Percentiles rank a stretch among this genome's conserved stretches.
These are phyloP conservation scores for Penicillium silybi DNA, from an alignment of 495 filamentous ascomycete genomes.

Conservation along the genomic window DNA sequence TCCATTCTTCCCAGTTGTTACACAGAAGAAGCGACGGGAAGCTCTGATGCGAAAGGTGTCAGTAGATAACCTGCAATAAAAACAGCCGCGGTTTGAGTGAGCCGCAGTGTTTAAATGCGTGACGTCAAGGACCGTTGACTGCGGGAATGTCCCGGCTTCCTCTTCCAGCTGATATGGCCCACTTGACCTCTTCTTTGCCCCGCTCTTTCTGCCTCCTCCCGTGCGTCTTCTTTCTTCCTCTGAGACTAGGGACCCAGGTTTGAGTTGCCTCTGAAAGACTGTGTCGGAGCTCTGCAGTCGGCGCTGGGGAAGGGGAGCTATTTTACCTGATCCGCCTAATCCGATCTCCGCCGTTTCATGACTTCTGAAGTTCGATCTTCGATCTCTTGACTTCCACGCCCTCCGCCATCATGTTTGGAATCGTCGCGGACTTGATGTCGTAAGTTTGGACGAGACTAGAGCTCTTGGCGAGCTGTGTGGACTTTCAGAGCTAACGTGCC, in stretches of 20 bases:
- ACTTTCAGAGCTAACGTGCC: slow-evolving; percentile 28
- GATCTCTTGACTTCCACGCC: neutral
- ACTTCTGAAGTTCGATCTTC: slow-evolving; percentile 8
- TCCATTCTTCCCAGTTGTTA: neutral
- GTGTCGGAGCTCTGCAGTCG: neutral
- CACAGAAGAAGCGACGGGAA: neutral
- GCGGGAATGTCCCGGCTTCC: neutral
- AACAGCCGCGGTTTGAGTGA: neutral
- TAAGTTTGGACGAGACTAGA: slow-evolving; percentile 36
- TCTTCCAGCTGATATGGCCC: slow-evolving; percentile 5
- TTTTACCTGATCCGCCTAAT: slow-evolving; percentile 1
- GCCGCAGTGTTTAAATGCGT: slow-evolving; percentile 6
- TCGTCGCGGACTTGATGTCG: slow-evolving; percentile 77
- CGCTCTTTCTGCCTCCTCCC: too few species aligned
- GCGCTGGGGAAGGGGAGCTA: slow-evolving; percentile 9
- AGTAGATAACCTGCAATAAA: neutral
- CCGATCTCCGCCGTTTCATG: neutral
- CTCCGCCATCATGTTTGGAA: slow-evolving; percentile 64
- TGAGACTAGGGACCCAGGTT: neutral
- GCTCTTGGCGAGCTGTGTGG: neutral
- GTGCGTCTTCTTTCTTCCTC: neutral
- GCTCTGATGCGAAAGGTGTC: neutral
- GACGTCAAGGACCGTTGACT: slow-evolving; percentile 25
- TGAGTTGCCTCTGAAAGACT: neutral
- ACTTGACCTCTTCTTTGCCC: neutral